Percentiles rank a stretch among this genome's conserved stretches.
These are phyloP conservation scores for Eucalyptus marginata DNA, from an alignment of 345 rosid genomes.

Conservation along the genomic window DNA sequence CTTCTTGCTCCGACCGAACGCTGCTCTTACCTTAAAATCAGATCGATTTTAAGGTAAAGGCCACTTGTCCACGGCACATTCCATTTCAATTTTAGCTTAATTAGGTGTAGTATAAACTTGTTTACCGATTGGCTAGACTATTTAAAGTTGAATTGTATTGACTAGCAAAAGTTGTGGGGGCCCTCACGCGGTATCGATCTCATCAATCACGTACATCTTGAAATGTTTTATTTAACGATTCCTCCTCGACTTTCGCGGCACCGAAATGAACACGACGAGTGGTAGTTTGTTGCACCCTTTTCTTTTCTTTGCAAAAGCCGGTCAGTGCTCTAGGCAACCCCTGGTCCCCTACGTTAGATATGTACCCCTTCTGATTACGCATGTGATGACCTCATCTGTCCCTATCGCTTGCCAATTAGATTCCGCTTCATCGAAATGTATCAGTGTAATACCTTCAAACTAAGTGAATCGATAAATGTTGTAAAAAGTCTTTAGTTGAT, in stretches of 20 bases:
- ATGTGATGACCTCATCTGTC: background rate
- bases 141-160: background rate
- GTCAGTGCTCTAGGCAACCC: background rate
- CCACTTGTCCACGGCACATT: background rate
- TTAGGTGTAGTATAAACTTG: background rate
- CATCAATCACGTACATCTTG: background rate
- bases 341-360: background rate
- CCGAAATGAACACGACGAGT: background rate
- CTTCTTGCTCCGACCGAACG: too few species aligned
- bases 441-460: accelerated
- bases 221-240: background rate
- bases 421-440: too few species aligned
- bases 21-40: too few species aligned
- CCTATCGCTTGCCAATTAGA: accelerated
- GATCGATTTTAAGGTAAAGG: too few species aligned
- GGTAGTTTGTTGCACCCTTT: background rate
- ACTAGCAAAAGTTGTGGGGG: background rate
- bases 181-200: too few species aligned
- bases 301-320: background rate
- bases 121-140: background rate
- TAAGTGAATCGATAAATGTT: too few species aligned
- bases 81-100: background rate
- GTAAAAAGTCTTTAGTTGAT: too few species aligned
- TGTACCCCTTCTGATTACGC: too few species aligned
- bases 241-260: background rate